Conservation (phyloP, 2,329 filamentous ascomycete genomes). For the Paracamarosporium sp. region DNA sequence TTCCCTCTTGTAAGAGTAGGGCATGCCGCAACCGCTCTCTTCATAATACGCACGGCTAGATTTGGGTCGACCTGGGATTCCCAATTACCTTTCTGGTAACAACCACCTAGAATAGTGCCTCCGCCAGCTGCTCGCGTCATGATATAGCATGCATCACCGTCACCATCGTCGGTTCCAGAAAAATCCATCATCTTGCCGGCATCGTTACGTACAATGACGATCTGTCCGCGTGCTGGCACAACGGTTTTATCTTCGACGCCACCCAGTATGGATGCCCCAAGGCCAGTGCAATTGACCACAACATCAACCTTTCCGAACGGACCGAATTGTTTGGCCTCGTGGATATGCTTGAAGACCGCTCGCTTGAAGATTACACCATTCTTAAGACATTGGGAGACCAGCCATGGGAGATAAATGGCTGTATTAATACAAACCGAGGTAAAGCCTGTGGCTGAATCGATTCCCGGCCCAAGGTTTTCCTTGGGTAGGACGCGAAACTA, state of each 20-base stretch:
- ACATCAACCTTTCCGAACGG: constrained; percentile 67
- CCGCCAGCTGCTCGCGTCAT: constrained; percentile 80
- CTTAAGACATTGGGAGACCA: constrained; percentile 77
- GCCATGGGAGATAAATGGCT: constrained; percentile 83
- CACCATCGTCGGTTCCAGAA: constrained; percentile 75
- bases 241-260: constrained; percentile 79
- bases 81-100: constrained; percentile 79
- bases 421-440: constrained; percentile 91
- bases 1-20: constrained; percentile 69
- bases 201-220: constrained; percentile 81
- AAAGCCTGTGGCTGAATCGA: constrained; percentile 75
- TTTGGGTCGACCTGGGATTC: constrained; percentile 77
- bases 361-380: constrained; percentile 68
- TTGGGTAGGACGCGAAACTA: constrained; percentile 59
- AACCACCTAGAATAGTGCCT: constrained; percentile 83
- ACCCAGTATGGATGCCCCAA: constrained; percentile 75
- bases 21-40: constrained; percentile 68
- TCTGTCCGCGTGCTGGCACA: constrained; percentile 79
- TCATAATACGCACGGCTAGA: constrained; percentile 82
- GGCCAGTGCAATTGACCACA: constrained; percentile 83
- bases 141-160: constrained; percentile 75
- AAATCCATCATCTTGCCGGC: constrained; percentile 70
- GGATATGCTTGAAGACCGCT: constrained; percentile 64
- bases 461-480: constrained; percentile 62
- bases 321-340: constrained; percentile 68